These are phyloP conservation scores for Boechera stricta DNA, from an alignment of 345 rosid species.

Conservation along the genomic window DNA sequence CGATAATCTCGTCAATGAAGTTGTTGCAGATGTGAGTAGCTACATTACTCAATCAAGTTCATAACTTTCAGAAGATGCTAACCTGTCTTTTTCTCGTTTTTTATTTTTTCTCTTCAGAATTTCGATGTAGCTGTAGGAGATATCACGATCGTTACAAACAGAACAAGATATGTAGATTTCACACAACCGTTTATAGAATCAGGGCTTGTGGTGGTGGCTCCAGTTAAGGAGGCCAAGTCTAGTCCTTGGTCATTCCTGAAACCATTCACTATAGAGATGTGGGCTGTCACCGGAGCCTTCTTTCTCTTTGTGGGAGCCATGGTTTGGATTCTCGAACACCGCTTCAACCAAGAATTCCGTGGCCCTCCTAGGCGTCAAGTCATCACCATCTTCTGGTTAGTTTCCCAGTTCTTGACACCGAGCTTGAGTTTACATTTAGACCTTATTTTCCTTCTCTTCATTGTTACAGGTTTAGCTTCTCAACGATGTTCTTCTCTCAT, in stretches of 20 bases:
- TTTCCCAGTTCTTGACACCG: constrained; percentile 27
- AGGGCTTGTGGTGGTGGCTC: constrained; percentile 86
- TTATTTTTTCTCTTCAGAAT: constrained; percentile 51
- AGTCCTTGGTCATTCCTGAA: constrained; percentile 97
- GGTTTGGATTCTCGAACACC: constrained; percentile 97
- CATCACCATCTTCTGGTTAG: constrained; percentile 87
- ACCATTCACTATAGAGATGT: constrained; percentile 90
- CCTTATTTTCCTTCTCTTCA: constrained; percentile 18
- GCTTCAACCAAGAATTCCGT: constrained; percentile 81
- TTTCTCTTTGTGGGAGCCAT: constrained; percentile 90
- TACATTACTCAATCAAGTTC: constrained; percentile 12
- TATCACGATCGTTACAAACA: constrained; percentile 71
- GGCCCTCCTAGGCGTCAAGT: constrained; percentile 92
- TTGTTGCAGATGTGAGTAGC: constrained; percentile 72
- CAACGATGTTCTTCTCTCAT: constrained; percentile 98
- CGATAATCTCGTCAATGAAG: constrained; percentile 60
- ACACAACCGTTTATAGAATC: constrained; percentile 89
- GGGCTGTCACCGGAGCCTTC: constrained; percentile 87
- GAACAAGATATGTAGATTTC: constrained; percentile 87
- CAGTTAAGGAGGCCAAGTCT: constrained; percentile 69
- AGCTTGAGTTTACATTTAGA: constrained; percentile 21
- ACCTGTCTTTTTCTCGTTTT: constrained; percentile 2
- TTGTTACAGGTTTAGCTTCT: constrained; percentile 94
- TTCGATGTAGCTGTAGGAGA: constrained; percentile 94
- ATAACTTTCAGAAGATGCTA: constrained; percentile 28